Conservation (phyloP, 169 alveolate genomes). For the Cryptosporidium sp. region DNA sequence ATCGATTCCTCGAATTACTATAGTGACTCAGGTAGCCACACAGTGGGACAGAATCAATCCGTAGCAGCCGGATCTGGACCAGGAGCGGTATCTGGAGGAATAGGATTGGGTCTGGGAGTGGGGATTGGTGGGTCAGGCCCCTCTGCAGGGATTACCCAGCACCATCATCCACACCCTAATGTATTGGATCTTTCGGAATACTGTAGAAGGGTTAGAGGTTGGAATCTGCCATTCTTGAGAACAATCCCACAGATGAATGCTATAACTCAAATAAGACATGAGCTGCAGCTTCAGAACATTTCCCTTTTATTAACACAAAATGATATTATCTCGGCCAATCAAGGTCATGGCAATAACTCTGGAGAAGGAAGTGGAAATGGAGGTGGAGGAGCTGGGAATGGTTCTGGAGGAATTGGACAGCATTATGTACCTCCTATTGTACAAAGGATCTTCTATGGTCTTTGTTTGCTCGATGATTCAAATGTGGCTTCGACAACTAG, state of each 20-base stretch:
- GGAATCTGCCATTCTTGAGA: conserved; percentile 69
- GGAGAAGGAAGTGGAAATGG: conserved; percentile 7
- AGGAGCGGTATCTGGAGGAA: conserved; percentile 2
- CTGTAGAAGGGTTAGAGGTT: conserved; percentile 73
- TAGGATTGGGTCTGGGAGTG: conserved; percentile 9
- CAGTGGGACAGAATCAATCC: background rate
- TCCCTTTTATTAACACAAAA: conserved; percentile 56
- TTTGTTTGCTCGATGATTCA: conserved; percentile 60
- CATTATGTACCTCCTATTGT: conserved; percentile 70
- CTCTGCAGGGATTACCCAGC: background rate
- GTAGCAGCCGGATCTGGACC: background rate
- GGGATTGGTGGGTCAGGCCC: background rate
- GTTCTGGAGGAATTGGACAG: conserved; percentile 11
- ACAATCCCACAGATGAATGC: conserved; percentile 75
- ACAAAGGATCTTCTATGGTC: conserved; percentile 49
- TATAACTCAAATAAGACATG: conserved; percentile 65
- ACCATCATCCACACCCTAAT: conserved; percentile 17
- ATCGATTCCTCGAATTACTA: conserved; percentile 8
- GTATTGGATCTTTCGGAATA: conserved; percentile 54
- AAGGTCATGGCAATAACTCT: background rate
- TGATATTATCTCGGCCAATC: conserved; percentile 24
- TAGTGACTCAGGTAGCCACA: conserved; percentile 7
- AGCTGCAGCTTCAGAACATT: conserved; percentile 59
- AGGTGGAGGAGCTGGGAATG: background rate
- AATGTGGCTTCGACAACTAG: conserved; percentile 54